Evolutionary conservation across 768 basidiomycete species (phyloP).

Genomic region (Suillus tomentosus): DNA sequence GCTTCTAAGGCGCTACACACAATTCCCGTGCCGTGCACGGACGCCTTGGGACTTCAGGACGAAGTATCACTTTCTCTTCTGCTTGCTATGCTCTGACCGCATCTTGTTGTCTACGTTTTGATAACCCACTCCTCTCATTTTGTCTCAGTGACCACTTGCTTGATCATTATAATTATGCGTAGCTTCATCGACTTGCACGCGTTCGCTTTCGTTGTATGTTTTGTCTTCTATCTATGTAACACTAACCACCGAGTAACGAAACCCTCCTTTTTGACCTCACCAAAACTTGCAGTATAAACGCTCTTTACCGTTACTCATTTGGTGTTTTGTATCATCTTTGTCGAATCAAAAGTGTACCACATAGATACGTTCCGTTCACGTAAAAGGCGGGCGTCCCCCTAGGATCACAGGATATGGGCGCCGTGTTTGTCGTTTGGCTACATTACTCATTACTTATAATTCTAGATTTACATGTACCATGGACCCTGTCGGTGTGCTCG

Average conservation of each 20-base stretch:
- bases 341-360: neutral
- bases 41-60: constrained; percentile 19
- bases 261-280: constrained; percentile 21
- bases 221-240: constrained; percentile 17
- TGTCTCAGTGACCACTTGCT: constrained; percentile 6
- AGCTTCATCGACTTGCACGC: constrained; percentile 6
- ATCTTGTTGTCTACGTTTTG: constrained; percentile 20
- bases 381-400: neutral
- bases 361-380: neutral
- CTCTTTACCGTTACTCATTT: neutral
- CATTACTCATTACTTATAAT: neutral
- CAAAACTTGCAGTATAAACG: constrained; percentile 13
- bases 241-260: constrained; percentile 26
- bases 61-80: constrained; percentile 17
- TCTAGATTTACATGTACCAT: neutral
- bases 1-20: neutral
- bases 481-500: neutral
- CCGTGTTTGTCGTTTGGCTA: neutral
- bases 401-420: neutral
- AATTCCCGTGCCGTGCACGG: constrained; percentile 15
- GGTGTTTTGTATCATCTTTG: neutral
- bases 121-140: constrained; percentile 1
- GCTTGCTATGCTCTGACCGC: constrained; percentile 15
- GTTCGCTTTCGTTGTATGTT: constrained; percentile 12
- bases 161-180: constrained; percentile 9